A percentile compares a stretch with the other conserved stretches of the same genome.
Conservation (phyloP, 1,139 yeast species). For the Kodamaea suecica region DNA sequence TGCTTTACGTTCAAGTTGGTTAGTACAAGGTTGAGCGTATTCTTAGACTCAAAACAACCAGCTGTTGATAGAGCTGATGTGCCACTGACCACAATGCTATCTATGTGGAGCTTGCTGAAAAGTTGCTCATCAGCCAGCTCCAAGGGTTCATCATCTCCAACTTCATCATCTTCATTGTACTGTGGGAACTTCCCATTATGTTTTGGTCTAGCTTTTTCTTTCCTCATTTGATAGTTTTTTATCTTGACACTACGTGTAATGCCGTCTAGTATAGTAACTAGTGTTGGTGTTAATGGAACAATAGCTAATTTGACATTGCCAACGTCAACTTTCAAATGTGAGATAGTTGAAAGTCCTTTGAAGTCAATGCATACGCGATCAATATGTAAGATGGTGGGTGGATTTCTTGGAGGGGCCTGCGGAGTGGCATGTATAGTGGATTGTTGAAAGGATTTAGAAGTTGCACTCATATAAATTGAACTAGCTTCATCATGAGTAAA, state of each 20-base stretch:
- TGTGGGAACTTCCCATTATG: constrained; percentile 28
- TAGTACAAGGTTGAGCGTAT: constrained; percentile 26
- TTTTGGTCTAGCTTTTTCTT: constrained; percentile 13
- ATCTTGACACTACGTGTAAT: constrained; percentile 32
- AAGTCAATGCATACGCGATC: constrained; percentile 42
- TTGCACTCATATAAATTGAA: constrained; percentile 82
- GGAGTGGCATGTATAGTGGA: background rate
- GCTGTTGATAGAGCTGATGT: constrained; percentile 40
- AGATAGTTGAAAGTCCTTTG: constrained; percentile 49
- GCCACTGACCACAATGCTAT: constrained; percentile 36
- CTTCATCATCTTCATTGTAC: constrained; percentile 23
- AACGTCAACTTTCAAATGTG: constrained; percentile 46
- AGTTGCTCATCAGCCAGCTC: constrained; percentile 16
- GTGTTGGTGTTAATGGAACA: constrained; percentile 36
- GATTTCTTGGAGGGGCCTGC: constrained; percentile 10
- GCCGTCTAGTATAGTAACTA: constrained; percentile 29
- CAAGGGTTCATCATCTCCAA: constrained; percentile 10
- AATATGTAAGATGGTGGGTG: constrained; percentile 27
- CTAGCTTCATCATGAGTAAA: constrained; percentile 69
- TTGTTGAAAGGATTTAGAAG: constrained; percentile 41
- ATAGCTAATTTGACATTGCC: constrained; percentile 45
- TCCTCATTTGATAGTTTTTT: constrained; percentile 30
- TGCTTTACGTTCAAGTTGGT: constrained; percentile 39
- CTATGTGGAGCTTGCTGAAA: constrained; percentile 34
- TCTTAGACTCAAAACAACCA: constrained; percentile 39